Base-by-base conservation (phyloP, 768 basidiomycete genomes). In the Suillus fuscotomentosus region DNA sequence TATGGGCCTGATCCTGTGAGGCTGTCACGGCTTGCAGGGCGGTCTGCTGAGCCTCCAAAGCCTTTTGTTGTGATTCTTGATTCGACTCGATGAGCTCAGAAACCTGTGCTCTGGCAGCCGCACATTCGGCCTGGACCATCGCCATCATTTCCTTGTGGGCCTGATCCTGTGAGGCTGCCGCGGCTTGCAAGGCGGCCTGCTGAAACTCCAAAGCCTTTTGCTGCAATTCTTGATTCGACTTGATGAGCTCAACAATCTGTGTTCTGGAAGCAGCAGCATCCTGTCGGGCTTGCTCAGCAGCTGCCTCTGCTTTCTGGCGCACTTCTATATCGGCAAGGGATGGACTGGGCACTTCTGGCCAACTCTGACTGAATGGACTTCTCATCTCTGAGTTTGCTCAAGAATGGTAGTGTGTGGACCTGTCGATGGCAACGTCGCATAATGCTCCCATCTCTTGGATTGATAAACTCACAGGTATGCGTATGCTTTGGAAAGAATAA, bases 261-360 rank as follows among this genome's bases (percentile, higher is more conserved):
- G 24, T 24, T 27, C 51, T 64, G 13, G 64, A 39, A 22, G 8
- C 63, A n/a, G 41, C 34, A 3, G 64, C 64, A 53, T 63, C 61
- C n/a, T 54, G 11, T 13, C 55, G 41, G 0, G 61, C 64, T 24
- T 65, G 43, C 17, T 24, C 43, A 34, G 54, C 39, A 7, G 64
- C 53, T 3, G 42, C 61, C 48, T 65, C 61, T 24, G 62, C 64
- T 1, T 31, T 8, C n/a, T 45, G 61, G 34, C 62, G 64, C 3
- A 11, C 34, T 42, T 39, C 7, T 45, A 65, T 65, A 5, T 45
- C 64, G 2, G 1, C 41, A 6, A 65, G 31, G 1, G 64, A 54
- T 17, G 64, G 61, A n/a, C 42, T 63, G n/a, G 41, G 22, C 5
- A 34, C 62, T 39, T 34, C 36, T 31, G 51, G 61, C 6, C 39